A percentile compares a stretch with the other conserved stretches of the same genome.
phyloP scores from a whole-genome alignment of 1,284 basidiomycete species.

The Naganishia sp. region DNA sequence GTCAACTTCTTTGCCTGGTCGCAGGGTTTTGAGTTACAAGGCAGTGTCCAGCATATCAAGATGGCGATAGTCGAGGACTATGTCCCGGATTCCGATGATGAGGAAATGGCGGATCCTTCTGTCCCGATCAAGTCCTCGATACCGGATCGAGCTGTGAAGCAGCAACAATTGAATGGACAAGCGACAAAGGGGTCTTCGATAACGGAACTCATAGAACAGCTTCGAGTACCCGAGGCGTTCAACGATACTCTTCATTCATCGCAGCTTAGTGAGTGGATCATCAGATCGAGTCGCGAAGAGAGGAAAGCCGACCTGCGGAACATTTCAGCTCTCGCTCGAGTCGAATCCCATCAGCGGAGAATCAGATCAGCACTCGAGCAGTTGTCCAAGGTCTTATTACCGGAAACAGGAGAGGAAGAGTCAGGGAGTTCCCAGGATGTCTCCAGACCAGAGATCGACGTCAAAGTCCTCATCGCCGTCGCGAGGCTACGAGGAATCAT shows the following conservation, averaged over 20 bases:
- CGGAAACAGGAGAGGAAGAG: background rate
- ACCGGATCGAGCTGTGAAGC: background rate
- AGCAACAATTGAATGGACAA: background rate
- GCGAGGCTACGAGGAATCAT: conserved; percentile 5
- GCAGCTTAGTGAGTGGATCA: conserved; percentile 1
- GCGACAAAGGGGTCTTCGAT: conserved; percentile 18
- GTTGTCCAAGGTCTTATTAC: background rate
- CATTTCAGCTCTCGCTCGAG: background rate
- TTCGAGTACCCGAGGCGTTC: conserved; percentile 5
- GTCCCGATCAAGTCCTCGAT: background rate
- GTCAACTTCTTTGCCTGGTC: background rate
- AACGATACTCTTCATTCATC: background rate
- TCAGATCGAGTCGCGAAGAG: background rate
- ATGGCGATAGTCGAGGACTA: conserved; percentile 26
- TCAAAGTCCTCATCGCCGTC: background rate
- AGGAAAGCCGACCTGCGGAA: background rate
- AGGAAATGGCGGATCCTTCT: background rate
- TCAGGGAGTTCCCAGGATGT: background rate
- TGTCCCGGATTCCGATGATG: conserved; percentile 21
- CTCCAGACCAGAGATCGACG: background rate
- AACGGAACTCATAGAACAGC: conserved; percentile 5
- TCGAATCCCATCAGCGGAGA: background rate
- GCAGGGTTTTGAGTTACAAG: background rate
- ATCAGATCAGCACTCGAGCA: conserved; percentile 2
- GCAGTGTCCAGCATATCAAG: background rate